Conservation (phyloP, 352 stramenopile species). For the Peronosclerospora sorghi region DNA sequence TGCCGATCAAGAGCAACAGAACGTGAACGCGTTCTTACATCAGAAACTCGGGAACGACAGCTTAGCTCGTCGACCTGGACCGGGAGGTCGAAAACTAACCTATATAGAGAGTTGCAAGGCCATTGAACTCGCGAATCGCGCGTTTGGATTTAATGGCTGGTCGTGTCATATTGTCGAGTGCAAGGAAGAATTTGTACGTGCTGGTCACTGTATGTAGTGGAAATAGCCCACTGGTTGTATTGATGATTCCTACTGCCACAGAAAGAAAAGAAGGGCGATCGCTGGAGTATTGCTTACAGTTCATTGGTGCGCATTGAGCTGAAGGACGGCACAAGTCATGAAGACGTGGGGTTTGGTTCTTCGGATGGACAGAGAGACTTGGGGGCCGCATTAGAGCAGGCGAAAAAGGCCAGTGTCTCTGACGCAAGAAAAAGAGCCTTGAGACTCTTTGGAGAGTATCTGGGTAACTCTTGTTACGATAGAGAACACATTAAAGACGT, state of each 20-base stretch:
- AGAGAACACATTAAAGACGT: slow-evolving; percentile 78
- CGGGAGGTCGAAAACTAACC: slow-evolving; percentile 60
- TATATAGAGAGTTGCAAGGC: slow-evolving; percentile 86
- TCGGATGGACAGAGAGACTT: slow-evolving; percentile 70
- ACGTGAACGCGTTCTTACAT: slow-evolving; percentile 59
- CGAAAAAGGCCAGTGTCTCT: slow-evolving; percentile 83
- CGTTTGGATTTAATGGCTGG: slow-evolving; percentile 86
- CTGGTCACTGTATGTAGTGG: neutral
- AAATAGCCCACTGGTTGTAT: neutral
- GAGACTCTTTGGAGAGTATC: slow-evolving; percentile 74
- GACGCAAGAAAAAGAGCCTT: slow-evolving; percentile 72
- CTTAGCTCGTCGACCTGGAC: slow-evolving; percentile 49
- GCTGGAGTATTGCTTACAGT: slow-evolving; percentile 71
- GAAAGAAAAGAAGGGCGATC: slow-evolving; percentile 55
- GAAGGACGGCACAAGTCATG: slow-evolving; percentile 75
- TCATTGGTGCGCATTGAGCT: slow-evolving; percentile 74
- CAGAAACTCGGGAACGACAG: slow-evolving; percentile 79
- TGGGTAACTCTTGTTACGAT: slow-evolving; percentile 84
- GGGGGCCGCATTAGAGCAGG: slow-evolving; percentile 62
- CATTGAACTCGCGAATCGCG: slow-evolving; percentile 80
- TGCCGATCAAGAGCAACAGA: slow-evolving; percentile 28
- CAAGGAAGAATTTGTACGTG: slow-evolving; percentile 78
- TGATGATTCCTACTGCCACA: slow-evolving; percentile 9
- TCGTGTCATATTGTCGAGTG: slow-evolving; percentile 74
- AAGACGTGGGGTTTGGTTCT: slow-evolving; percentile 74